Evolutionary conservation across 805 yeast species (phyloP).

Genomic region (Hermanozyma aechmeae): DNA sequence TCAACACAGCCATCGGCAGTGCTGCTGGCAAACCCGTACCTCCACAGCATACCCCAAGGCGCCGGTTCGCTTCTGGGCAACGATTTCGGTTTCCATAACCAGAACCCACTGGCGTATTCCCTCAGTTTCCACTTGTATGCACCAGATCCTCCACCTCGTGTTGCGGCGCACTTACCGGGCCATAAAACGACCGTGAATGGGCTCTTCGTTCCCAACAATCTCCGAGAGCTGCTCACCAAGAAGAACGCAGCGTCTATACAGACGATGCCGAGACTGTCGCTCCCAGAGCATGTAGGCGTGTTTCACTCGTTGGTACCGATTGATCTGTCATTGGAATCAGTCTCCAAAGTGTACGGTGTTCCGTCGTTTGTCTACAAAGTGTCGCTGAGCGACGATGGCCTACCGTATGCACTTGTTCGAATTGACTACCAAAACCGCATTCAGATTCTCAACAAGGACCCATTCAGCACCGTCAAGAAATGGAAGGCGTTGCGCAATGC

Average conservation of each 20-base stretch:
- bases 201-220: conserved; percentile 62
- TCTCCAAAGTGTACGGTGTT: conserved; percentile 38
- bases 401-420: conserved; percentile 65
- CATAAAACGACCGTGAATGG: conserved; percentile 63
- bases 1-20: too few species aligned
- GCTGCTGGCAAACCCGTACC: too few species aligned
- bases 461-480: conserved; percentile 49
- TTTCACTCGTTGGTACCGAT: conserved; percentile 83
- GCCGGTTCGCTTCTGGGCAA: too few species aligned
- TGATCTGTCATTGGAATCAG: conserved; percentile 35
- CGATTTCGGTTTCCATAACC: too few species aligned
- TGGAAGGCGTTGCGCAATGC: conserved; percentile 56
- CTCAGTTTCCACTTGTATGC: conserved; percentile 83
- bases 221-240: conserved; percentile 62
- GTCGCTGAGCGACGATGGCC: conserved; percentile 69
- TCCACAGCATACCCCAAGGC: too few species aligned
- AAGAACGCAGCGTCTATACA: conserved; percentile 78
- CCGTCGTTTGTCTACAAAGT: conserved; percentile 68
- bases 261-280: conserved; percentile 36
- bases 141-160: conserved; percentile 76
- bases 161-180: conserved; percentile 48
- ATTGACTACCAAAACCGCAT: conserved; percentile 35
- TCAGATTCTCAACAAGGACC: conserved; percentile 38
- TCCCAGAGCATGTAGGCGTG: conserved; percentile 51
- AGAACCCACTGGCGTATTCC: conserved; percentile 27